Percentiles rank a stretch among this genome's conserved stretches.
phyloP scores from a whole-genome alignment of 192 early-diverging fungal genomes.

The Entophlyctis helioformis region DNA sequence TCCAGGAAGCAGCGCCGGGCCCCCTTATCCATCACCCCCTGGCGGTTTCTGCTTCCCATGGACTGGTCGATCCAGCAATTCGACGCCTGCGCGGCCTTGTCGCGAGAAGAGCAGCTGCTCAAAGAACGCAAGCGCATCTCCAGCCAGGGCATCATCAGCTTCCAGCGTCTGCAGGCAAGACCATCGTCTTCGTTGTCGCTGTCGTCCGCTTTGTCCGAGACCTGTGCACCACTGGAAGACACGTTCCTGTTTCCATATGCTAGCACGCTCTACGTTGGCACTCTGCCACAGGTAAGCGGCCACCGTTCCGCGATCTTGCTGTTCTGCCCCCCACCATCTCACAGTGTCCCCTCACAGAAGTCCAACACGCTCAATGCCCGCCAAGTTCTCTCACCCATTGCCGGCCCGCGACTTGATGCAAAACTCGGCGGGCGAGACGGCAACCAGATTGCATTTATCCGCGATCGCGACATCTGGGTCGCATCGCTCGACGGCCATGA shows the following conservation, averaged over 20 bases:
- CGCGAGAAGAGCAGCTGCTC: conserved; percentile 23
- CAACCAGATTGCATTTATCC: conserved; percentile 44
- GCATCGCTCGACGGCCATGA: conserved; percentile 34
- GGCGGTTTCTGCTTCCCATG: too few species aligned
- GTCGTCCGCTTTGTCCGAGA: too few species aligned
- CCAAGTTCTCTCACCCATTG: neutral
- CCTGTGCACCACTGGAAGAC: too few species aligned
- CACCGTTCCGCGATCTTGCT: too few species aligned
- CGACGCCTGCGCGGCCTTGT: too few species aligned
- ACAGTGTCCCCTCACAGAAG: too few species aligned
- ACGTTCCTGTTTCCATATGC: conserved; percentile 20
- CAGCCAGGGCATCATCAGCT: conserved; percentile 29
- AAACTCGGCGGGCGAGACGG: conserved; percentile 40
- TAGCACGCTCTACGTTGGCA: conserved; percentile 20
- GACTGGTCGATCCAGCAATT: too few species aligned
- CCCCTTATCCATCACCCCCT: too few species aligned
- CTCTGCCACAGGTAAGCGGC: too few species aligned
- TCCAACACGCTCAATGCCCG: neutral
- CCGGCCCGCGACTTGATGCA: conserved; percentile 28
- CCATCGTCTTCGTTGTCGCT: too few species aligned
- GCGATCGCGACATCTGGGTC: conserved; percentile 53
- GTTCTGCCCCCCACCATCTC: too few species aligned
- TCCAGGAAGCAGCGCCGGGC: too few species aligned
- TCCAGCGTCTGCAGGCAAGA: conserved; percentile 7
- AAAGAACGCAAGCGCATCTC: conserved; percentile 33